These are phyloP conservation scores for Cicer arietinum DNA, from an alignment of 306 rosid species.

Conservation along the genomic window DNA sequence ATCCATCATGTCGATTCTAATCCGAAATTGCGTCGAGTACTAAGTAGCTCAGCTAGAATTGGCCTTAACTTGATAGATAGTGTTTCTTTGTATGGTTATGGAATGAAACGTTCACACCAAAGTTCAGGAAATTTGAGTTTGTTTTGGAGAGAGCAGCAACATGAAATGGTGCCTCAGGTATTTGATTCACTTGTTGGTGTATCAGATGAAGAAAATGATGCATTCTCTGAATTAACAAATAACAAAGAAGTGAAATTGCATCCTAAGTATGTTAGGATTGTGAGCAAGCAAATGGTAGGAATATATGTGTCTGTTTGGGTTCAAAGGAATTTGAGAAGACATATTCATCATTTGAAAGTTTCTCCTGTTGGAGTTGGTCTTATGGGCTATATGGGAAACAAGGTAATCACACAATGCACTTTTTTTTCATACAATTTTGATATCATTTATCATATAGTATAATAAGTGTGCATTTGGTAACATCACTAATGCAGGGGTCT, in stretches of 20 bases:
- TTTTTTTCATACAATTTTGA: no score
- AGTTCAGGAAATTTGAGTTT: slow-evolving; percentile 71
- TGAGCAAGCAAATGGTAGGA: slow-evolving; percentile 99
- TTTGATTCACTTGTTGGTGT: slow-evolving; percentile 53
- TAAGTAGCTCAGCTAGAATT: slow-evolving; percentile 70
- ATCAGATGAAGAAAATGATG: slow-evolving; percentile 67
- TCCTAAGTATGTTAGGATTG: slow-evolving; percentile 69
- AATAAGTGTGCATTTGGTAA: background rate
- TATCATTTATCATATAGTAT: no score
- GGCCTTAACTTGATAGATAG: slow-evolving; percentile 57
- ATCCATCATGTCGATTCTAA: slow-evolving; percentile 52
- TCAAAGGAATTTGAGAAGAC: slow-evolving; percentile 82
- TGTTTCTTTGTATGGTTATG: slow-evolving; percentile 45
- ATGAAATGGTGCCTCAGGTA: slow-evolving; percentile 47
- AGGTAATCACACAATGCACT: slow-evolving; percentile 56
- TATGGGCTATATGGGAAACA: slow-evolving; percentile 99
- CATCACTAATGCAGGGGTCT: slow-evolving; percentile 69
- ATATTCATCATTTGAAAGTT: slow-evolving; percentile 81
- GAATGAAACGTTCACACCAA: slow-evolving; percentile 58
- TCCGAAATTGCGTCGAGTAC: slow-evolving; percentile 67
- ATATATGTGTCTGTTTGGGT: slow-evolving; percentile 93
- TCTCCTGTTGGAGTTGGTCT: slow-evolving; percentile 93
- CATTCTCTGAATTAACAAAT: slow-evolving; percentile 52
- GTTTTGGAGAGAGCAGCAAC: slow-evolving; percentile 53
- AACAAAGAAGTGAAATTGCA: slow-evolving; percentile 44